Evolutionary conservation across 345 rosid species (phyloP), one percentile per base, ranked within the genome.

Genomic region (Kernera saxatilis): DNA sequence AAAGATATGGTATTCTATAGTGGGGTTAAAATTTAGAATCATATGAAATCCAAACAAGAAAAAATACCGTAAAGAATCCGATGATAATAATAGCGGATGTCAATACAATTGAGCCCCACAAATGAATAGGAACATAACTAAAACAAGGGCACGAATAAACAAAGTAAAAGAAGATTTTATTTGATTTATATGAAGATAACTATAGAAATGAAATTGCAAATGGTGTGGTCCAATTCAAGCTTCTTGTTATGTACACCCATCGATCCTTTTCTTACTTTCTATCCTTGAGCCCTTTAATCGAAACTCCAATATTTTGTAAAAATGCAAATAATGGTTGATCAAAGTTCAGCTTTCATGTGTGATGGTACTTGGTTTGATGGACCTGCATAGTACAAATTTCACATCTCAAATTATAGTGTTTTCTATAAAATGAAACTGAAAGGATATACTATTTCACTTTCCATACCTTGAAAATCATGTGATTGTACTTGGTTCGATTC

Each of bases 331-430:
- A 77, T 73, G 74, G 83, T 57, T 55, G 48, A 71, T 71, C 82
- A 84, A 71, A 78, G 83, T 82, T 88, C 88, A 49, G 78, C 64
- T 81, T 88, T 88, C 91, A 77, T 73, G 70, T 75, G 67, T 32
- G 69, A 65, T 18, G 76, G 76, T 33, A 66, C 82, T 77, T 82
- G 84, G 57, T 57, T 71, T 61, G 82, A 73, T 56, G 73, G 60
- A 43, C 88, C 94, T 85, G 87, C 82, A 86, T 64, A 71, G 46
- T 64, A 67, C 63, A 19, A 45, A 40, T 14, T 52, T 8, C 27
- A 69, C 46, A 43, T 70, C 56, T 59, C 61, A 13, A 64, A 53
- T 67, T 2, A 5, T 41, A 4, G 22, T 32, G 13, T 39, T 23
- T 21, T 14, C 5, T 50, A 49, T 26, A 5, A 8, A 72, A 41